phyloP scores from a whole-genome alignment of 768 basidiomycete species.

The Russula olivacea region DNA sequence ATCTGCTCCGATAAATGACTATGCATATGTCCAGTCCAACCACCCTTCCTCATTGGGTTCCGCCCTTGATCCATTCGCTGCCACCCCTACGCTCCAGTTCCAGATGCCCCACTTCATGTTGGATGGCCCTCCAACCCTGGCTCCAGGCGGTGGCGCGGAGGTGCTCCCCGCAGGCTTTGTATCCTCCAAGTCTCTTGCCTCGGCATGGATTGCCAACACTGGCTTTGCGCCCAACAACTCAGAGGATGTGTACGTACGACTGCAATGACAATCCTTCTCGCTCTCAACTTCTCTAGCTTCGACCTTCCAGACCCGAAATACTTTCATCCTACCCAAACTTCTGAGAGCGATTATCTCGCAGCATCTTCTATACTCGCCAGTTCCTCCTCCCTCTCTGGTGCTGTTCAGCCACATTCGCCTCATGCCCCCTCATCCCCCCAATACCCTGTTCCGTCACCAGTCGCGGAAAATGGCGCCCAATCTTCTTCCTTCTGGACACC shows the following conservation, averaged over 20 bases:
- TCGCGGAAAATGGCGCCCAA: not conserved
- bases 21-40: conserved; percentile 8
- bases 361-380: not conserved
- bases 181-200: conserved; percentile 17
- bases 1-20: conserved; percentile 13
- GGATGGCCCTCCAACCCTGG: conserved; percentile 51
- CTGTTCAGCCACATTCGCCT: conserved; percentile 6
- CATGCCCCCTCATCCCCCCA: not conserved
- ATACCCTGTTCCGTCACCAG: not conserved
- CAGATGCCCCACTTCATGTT: conserved; percentile 65
- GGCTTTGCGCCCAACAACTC: conserved; percentile 12
- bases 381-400: conserved; percentile 14
- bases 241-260: conserved; percentile 20
- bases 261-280: not conserved
- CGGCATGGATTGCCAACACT: conserved; percentile 23
- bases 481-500: not conserved
- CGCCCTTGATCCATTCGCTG: conserved; percentile 6
- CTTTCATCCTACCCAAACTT: conserved; percentile 2
- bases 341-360: conserved; percentile 5
- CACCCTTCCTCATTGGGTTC: conserved; percentile 14
- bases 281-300: conserved; percentile 11
- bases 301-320: conserved; percentile 1
- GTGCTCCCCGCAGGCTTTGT: conserved; percentile 41
- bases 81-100: conserved; percentile 32
- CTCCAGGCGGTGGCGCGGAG: conserved; percentile 70